These are phyloP conservation scores for Nectriaceae sp. DNA, from an alignment of 2,329 filamentous ascomycete species.

Conservation along the genomic window DNA sequence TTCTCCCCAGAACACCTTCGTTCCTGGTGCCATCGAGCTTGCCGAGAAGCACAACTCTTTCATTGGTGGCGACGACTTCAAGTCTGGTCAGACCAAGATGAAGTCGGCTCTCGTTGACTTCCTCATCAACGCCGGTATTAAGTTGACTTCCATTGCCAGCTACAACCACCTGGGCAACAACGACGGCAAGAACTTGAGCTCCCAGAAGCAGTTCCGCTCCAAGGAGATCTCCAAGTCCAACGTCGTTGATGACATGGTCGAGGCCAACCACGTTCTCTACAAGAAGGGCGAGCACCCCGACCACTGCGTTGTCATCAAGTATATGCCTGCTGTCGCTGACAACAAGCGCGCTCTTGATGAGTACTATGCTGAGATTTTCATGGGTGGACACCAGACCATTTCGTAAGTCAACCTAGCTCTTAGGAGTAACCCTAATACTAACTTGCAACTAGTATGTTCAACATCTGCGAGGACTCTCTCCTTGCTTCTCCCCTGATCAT, in stretches of 20 bases:
- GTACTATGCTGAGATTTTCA: constrained; percentile 99
- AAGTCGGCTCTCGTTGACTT: constrained; percentile 99
- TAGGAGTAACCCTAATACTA: constrained; percentile 7
- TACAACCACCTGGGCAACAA: constrained; percentile 99
- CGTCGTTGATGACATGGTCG: constrained; percentile 99
- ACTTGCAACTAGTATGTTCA: constrained; percentile 73
- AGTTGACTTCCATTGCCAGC: constrained; percentile 95
- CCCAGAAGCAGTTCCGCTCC: constrained; percentile 96
- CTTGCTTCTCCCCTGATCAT: constrained; percentile 96
- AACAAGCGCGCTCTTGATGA: constrained; percentile 99
- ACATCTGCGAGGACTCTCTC: constrained; percentile 98
- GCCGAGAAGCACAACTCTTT: constrained; percentile 86
- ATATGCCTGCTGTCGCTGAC: constrained; percentile 98
- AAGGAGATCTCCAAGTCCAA: constrained; percentile 99
- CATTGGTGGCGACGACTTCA: constrained; percentile 98
- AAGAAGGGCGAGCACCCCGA: constrained; percentile 91
- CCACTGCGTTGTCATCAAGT: constrained; percentile 99
- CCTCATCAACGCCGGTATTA: constrained; percentile 97
- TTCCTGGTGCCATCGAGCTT: constrained; percentile 86
- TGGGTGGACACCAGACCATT: constrained; percentile 98
- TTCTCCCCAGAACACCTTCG: constrained; percentile 98
- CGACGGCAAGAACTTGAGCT: constrained; percentile 97
- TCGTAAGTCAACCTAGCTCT: constrained; percentile 51
- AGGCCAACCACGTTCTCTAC: constrained; percentile 90
- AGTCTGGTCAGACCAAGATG: constrained; percentile 99